phyloP scores from a whole-genome alignment of 2,329 filamentous ascomycete species.

The Pseudonectria buxi region DNA sequence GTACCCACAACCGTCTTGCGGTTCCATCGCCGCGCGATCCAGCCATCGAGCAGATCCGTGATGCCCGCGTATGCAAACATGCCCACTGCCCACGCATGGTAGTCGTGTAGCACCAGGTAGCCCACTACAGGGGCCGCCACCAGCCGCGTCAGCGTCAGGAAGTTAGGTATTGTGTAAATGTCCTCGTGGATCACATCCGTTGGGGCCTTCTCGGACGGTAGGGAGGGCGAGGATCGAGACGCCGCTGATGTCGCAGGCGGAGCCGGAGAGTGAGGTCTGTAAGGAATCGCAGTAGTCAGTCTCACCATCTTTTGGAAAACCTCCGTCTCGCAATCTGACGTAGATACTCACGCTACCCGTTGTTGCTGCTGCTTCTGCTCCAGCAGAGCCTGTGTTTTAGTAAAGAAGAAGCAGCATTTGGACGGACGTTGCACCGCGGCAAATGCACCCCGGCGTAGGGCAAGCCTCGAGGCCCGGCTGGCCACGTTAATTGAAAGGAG shows the following conservation, averaged over 20 bases:
- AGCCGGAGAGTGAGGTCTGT: neutral
- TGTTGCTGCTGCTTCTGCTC: conserved; percentile 6
- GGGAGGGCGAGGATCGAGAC: neutral
- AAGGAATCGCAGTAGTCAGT: neutral
- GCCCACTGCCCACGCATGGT: conserved; percentile 69
- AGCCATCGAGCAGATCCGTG: conserved; percentile 89
- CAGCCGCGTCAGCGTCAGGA: conserved; percentile 82
- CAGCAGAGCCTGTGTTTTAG: conserved; percentile 14
- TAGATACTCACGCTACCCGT: conserved; percentile 1
- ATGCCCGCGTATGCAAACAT: conserved; percentile 90
- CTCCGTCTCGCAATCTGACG: conserved; percentile 1
- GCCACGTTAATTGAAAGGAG: conserved; percentile 6
- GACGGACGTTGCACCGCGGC: neutral
- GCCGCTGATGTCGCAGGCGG: neutral
- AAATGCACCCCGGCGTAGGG: neutral
- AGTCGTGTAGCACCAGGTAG: conserved; percentile 79
- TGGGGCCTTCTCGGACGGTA: conserved; percentile 7
- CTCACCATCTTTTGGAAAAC: neutral
- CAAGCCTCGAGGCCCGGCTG: conserved; percentile 9
- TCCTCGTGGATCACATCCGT: conserved; percentile 59
- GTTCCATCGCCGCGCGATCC: conserved; percentile 82
- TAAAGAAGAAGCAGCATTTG: conserved; percentile 14
- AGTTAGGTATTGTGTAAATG: conserved; percentile 94
- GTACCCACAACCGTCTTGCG: conserved; percentile 90
- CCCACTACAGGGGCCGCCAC: conserved; percentile 77